phyloP scores from a whole-genome alignment of 1,139 yeast species.

The Hemisphaericaspora xylofermentans region DNA sequence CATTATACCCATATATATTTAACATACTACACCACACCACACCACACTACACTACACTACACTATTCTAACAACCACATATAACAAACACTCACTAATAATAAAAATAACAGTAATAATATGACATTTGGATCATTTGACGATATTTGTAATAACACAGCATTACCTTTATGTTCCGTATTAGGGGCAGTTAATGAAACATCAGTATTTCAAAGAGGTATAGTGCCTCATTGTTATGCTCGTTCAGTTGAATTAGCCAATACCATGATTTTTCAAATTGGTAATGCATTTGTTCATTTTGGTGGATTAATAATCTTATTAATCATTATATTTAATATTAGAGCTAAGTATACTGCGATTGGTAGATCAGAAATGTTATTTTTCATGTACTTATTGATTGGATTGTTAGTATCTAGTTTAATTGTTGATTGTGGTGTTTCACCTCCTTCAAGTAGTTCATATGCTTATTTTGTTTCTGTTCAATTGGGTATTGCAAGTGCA shows the following conservation, averaged over 20 bases:
- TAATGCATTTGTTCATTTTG: constrained; percentile 80
- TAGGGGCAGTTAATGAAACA: constrained; percentile 38
- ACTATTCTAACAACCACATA: background rate
- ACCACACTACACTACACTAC: too few species aligned
- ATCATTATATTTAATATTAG: constrained; percentile 79
- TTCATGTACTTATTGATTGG: constrained; percentile 63
- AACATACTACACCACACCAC: too few species aligned
- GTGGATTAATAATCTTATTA: constrained; percentile 60
- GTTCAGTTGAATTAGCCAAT: constrained; percentile 84
- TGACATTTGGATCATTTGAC: constrained; percentile 71
- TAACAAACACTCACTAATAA: background rate
- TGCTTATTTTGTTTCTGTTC: constrained; percentile 81
- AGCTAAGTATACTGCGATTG: constrained; percentile 89
- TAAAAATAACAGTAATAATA: constrained; percentile 12
- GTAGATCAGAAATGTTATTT: constrained; percentile 79
- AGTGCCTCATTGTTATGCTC: constrained; percentile 75
- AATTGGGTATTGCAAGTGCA: constrained; percentile 71
- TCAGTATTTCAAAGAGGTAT: constrained; percentile 52
- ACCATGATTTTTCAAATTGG: constrained; percentile 92
- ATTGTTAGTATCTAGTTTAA: constrained; percentile 61
- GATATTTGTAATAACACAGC: constrained; percentile 66
- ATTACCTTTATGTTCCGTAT: constrained; percentile 74
- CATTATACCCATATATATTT: too few species aligned
- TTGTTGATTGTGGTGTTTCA: constrained; percentile 89
- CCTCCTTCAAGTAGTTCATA: constrained; percentile 79